Evolutionary conservation across 177 flowering plant genomes (phyloP).

Genomic region (Vitis hybrid): DNA sequence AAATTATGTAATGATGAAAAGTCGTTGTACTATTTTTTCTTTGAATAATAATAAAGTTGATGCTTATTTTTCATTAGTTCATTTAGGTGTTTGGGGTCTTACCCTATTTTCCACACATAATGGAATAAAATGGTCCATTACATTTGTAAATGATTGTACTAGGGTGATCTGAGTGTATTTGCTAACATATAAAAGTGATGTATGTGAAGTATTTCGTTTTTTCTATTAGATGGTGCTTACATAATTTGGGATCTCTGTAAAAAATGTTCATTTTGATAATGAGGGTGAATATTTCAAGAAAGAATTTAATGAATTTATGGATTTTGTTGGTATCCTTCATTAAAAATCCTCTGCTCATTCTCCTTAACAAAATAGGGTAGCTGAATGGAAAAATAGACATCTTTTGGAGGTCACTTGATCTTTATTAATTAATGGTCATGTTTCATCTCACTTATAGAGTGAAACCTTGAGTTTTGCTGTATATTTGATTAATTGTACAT

Average conservation of each 20-base stretch:
- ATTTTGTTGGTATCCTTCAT: neutral
- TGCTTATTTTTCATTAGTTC: constrained; percentile 7
- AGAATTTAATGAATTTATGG: too few relatives aligned
- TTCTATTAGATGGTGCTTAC: neutral
- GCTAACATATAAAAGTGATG: constrained; percentile 3
- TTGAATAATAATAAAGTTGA: constrained; percentile 7
- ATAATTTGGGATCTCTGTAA: neutral
- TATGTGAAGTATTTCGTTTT: neutral
- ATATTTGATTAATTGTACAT: neutral
- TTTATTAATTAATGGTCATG: neutral
- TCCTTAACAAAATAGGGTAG: constrained; percentile 7
- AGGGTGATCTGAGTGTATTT: constrained; percentile 1
- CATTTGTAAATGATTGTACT: constrained; percentile 8
- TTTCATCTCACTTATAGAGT: neutral
- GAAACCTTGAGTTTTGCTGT: neutral
- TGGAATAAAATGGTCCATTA: constrained; percentile 6
- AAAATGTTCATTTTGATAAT: neutral
- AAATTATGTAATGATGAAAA: constrained; percentile 10
- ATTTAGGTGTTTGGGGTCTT: constrained; percentile 11
- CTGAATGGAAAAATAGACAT: too few relatives aligned
- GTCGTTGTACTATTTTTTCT: constrained; percentile 1
- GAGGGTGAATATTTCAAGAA: too few relatives aligned
- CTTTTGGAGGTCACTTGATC: neutral
- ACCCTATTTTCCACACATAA: neutral
- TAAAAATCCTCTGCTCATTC: neutral